phyloP scores from a whole-genome alignment of 2,329 filamentous ascomycete species.

The Neofusicoccum kwambonambiense region DNA sequence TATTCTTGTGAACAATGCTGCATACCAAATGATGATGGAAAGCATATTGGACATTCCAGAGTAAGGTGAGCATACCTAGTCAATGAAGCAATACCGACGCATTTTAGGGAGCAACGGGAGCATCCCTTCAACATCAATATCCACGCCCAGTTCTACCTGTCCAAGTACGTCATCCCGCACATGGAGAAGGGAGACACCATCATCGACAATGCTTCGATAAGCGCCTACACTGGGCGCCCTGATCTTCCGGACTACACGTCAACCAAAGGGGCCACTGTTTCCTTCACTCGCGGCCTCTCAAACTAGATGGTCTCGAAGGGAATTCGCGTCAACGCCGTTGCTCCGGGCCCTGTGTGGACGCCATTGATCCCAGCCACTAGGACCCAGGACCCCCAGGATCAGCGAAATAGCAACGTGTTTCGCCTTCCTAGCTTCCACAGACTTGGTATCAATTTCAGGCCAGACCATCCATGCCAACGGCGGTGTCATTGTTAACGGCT shows the following conservation, averaged over 20 bases:
- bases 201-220: constrained; percentile 84
- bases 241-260: constrained; percentile 81
- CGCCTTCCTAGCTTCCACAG: constrained; percentile 73
- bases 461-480: constrained; percentile 66
- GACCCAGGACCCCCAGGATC: constrained; percentile 66
- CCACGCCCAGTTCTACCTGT: constrained; percentile 70
- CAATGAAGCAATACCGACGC: constrained; percentile 20
- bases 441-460: constrained; percentile 72
- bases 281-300: constrained; percentile 74
- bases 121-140: constrained; percentile 82
- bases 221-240: constrained; percentile 76
- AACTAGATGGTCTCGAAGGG: constrained; percentile 72
- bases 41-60: constrained; percentile 71
- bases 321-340: constrained; percentile 74
- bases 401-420: constrained; percentile 80
- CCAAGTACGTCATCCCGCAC: constrained; percentile 73
- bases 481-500: constrained; percentile 36
- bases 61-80: constrained; percentile 40
- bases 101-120: constrained; percentile 68
- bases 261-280: constrained; percentile 74
- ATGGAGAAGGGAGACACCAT: constrained; percentile 73
- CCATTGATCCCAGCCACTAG: constrained; percentile 65
- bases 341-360: constrained; percentile 60
- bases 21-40: constrained; percentile 70
- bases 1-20: constrained; percentile 72